Evolutionary conservation across 345 rosid genomes (phyloP), one percentile per base, ranked within the genome.

Genomic region (Eutrema heterophyllum): DNA sequence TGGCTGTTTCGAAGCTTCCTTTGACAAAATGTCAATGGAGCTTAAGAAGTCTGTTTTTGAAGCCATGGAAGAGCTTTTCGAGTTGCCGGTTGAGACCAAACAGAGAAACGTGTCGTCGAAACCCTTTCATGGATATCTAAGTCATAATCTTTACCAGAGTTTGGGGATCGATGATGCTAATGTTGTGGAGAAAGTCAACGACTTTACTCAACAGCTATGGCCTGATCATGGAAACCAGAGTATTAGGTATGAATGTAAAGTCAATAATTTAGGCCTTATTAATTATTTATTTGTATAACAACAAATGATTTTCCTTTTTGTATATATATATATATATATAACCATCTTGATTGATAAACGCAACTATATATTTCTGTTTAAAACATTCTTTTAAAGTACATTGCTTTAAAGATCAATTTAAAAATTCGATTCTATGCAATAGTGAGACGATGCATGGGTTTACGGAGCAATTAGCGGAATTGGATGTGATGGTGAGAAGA

Each of bases 401-500:
- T 21, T 21, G 21, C 21, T 21, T 21, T 41, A 4, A 40, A 40
- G 14, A n/a, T 1, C 24, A 12, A 10, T 5, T 27, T n/a, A 33
- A 26, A 14, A 14, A 40, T 7, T 51, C 2, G 62, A 6, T 55
- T 16, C 15, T 5, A 46, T 68, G 53, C 32, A 51, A 41, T 15
- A 84, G 89, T 27, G 60, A 83, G 62, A 52, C 67, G 18, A 29
- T 78, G 6, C 64, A 70, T 1, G 9, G 14, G 10, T 83, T 55
- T 53, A 35, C 84, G 1, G 62, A 62, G 46, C 18, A 58, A 27
- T 62, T 73, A 21, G 48, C 70, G 3, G 85, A 87, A 70, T 9
- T 89, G 58, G 84, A 84, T 48, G 43, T 72, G 15, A 78, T 52
- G 72, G 87, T 84, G 81, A 83, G 56, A 71, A 68, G 75, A 74